Evolutionary conservation across 345 rosid species (phyloP), one percentile per base, ranked within the genome.

Genomic region (Mangifera indica): DNA sequence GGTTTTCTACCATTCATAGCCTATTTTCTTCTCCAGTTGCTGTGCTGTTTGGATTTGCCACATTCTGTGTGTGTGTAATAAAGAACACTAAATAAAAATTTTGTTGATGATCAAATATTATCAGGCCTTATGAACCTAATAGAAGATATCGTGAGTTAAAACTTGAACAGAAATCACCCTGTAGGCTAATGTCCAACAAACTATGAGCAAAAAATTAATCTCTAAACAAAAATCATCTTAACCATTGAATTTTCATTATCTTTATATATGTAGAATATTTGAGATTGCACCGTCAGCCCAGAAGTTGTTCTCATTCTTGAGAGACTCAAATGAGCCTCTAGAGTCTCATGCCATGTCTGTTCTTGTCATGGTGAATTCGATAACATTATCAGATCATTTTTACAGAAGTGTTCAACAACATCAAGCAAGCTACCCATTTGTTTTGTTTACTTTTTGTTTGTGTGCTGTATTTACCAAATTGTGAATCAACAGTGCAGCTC

Each of bases 251-350:
- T 18, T 10, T 11, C 15, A 10, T 6, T 29, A 25, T 0, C 18
- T 20, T 45, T 14, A 1, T 32, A 92, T n/a, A 29, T 3, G 32
- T 29, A 29, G 91, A 82, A 83, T 90, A 18, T 89, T 93, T 84
- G 98, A 89, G 90, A 89, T 93, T 54, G 96, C 93, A 49, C 92
- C 93, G 37, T 87, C 93, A 22, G 78, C 91, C 10, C 77, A 88
- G 81, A 93, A 91, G 78, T 18, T 93, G 71, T 91, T 93, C 82
- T 72, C 87, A 0, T 89, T 93, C 77, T 71, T 89, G 81, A 86
- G 70, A 79, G 93, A 93, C 77, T 88, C 92, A 25, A 76, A 78
- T 45, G 71, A 85, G 54, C 90, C 90, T 53, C 70, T 84, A 25
- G 85, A 91, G 77, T 74, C 89, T 51, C 97, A 93, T 58, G 93